Base-by-base conservation (phyloP, 2,329 filamentous ascomycete genomes). In the Cryphonectria nitschkei region DNA sequence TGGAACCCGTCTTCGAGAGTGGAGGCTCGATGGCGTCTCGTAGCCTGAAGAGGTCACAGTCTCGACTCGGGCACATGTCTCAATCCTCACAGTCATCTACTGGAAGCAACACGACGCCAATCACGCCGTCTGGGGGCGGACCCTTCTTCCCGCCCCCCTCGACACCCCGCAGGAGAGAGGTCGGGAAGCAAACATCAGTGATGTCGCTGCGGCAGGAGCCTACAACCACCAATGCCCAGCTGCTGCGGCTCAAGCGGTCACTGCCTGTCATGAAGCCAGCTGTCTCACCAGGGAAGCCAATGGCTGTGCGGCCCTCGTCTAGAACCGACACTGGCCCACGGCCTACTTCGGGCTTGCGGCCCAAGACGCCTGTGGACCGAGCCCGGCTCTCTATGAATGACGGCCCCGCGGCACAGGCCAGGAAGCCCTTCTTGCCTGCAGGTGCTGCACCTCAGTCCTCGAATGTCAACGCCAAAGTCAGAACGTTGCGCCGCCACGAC, bases 1-100 rank as follows among this genome's bases (percentile, higher is more conserved):
- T 98, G n/a, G 95, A 97, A 78, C 94, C 95, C 32, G 94, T 98
- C 7, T 97, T 94, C 54, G 95, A 98, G 81, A 94, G 90, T 74
- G 94, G 94, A 66, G 93, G 90, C 4, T 89, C 93, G 29, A 87
- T 92, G 64, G 83, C 85, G 1, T 74, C 78, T 58, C 88, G 86
- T 72, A 82, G 83, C 22, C 85, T 85, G 74, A 87, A 89, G 70
- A 85, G 90, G 74, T 89, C 92, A 58, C 88, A 89, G 73, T 93
- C 91, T 3, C 87, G 92, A 69, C 78, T 93, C 39, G 89, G 89
- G 16, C 92, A 95, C 78, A 88, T 89, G 14, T 82, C 89, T 22
- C 90, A 93, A 75, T 90, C 90, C 16, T 94, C 92, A 26, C 81
- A 91, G 22, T 86, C 89, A 74, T 72, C 71, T 46, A 70, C 69